Base-by-base conservation (phyloP, 768 basidiomycete genomes). In the Neoboletus brunneissimus region DNA sequence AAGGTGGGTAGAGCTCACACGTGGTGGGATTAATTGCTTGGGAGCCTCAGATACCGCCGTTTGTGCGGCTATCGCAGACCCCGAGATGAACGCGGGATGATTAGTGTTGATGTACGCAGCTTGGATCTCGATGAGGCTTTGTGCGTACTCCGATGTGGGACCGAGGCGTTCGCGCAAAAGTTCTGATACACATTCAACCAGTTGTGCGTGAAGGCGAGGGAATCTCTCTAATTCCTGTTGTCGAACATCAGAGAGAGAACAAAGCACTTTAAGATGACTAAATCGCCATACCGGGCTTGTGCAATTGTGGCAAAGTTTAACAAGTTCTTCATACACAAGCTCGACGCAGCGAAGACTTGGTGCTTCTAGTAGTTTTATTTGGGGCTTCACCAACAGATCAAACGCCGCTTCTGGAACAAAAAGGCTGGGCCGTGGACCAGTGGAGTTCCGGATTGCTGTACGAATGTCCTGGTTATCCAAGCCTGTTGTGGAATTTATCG, bases 31-130 rank as follows among this genome's bases (percentile, higher is more conserved):
- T 48, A 71, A 72, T 23, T 77, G 76, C 64, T 73, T 79, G 44
- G 81, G 77, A 25, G 67, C 63, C 72, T 78, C 66, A 25, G 70
- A 58, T 18, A 71, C 68, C 29, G 75, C 70, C 51, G 83, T 77
- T 61, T 83, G 79, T 50, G 84, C 79, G 56, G 84, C 82, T 11
- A 78, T 68, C 42, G 88, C 83, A 35, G 90, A 89, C 11, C 90
- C 89, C 20, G 88, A 79, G 54, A 95, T 87, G 73, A 98, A 98
- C 32, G 91, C 83, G 7, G 97, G 97, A 70, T 99, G 97, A 71
- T 98, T 98, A 54, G 95, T 98, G 72, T 99, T 99, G 79, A 99
- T 98, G 70, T 99, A 99, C 12, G 97, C 95, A 1, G 94, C 94
- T 73, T 99, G 97, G 48, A 99, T 99, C 64, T 88, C 85, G 64